phyloP scores from a whole-genome alignment of 1,139 yeast species.

The Diutina siamensis region DNA sequence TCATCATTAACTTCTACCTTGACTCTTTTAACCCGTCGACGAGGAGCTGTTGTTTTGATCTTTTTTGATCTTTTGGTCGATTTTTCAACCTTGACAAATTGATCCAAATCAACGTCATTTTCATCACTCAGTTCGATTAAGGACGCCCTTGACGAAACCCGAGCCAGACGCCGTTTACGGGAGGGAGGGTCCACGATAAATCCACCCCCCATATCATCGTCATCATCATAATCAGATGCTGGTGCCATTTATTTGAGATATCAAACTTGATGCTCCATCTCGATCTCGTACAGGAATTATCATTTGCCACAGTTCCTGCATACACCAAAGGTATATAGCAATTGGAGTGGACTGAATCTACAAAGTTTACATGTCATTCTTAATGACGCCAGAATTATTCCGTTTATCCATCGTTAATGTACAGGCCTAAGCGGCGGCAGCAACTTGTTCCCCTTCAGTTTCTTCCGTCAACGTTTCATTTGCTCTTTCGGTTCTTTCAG shows the following conservation, averaged over 20 bases:
- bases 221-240: background rate
- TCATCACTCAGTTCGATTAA: slow-evolving; percentile 14
- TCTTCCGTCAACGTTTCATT: slow-evolving; percentile 12
- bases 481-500: slow-evolving; percentile 61
- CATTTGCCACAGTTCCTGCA: no score
- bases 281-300: no score
- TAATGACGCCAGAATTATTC: no score
- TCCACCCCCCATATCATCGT: slow-evolving; percentile 3
- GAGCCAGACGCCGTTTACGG: background rate
- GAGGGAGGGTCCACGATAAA: background rate
- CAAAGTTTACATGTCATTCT: no score
- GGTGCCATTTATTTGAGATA: no score
- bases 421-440: background rate
- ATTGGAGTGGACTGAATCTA: no score
- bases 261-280: no score
- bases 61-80: slow-evolving; percentile 10
- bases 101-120: slow-evolving; percentile 13
- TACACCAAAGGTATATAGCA: no score
- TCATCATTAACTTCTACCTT: background rate
- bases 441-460: no score
- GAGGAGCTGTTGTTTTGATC: slow-evolving; percentile 11
- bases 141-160: slow-evolving; percentile 13
- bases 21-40: slow-evolving; percentile 7
- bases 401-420: background rate
- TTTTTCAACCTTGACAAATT: slow-evolving; percentile 11